Conservation (phyloP, 257 asterid genomes). For the Solanum rostratum region DNA sequence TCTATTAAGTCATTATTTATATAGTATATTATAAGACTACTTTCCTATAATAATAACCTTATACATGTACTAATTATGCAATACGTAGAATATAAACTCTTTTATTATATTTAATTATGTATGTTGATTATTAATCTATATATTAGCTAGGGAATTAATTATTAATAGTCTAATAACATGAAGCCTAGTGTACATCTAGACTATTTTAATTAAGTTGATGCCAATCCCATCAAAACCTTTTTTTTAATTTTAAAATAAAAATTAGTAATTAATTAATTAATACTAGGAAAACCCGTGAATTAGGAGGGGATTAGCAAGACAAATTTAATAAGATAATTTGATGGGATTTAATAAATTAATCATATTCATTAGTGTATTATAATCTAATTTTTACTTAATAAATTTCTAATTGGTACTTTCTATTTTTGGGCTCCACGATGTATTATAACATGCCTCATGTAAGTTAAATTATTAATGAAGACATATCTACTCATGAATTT, state of each 20-base stretch:
- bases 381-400: not conserved
- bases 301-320: conserved; percentile 28
- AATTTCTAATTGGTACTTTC: not conserved
- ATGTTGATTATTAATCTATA: not conserved
- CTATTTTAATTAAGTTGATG: not conserved
- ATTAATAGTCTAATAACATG: conserved; percentile 13
- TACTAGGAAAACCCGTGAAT: conserved; percentile 35
- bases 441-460: not conserved
- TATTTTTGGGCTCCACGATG: not conserved
- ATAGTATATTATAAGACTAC: not conserved
- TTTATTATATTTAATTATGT: not conserved
- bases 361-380: not conserved
- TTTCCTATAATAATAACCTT: not conserved
- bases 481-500: not conserved
- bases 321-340: conserved; percentile 30
- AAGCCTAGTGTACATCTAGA: conserved; percentile 22
- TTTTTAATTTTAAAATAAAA: not conserved
- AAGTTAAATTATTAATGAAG: not conserved
- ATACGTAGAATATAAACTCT: not conserved
- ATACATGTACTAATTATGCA: not conserved
- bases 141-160: not conserved
- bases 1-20: not conserved
- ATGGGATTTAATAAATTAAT: not conserved
- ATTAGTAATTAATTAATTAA: not conserved
- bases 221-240: not conserved